Base-by-base conservation (phyloP, 2,329 filamentous ascomycete species). In the Shiraia bambusicola region DNA sequence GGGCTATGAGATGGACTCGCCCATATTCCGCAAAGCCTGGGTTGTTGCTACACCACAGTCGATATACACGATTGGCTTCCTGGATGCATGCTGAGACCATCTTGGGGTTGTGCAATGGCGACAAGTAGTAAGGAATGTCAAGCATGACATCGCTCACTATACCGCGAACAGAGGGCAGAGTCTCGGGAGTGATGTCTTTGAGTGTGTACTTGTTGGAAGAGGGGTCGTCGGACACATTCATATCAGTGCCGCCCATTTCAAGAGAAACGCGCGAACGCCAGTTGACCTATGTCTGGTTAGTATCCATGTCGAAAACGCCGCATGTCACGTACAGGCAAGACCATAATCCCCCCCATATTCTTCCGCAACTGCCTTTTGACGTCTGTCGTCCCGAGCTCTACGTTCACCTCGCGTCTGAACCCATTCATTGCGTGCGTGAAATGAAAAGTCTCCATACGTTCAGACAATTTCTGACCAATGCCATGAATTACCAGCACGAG, bases 91-190 rank as follows among this genome's bases (percentile, higher is more conserved):
- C 91, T 30, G 84, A 79, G 36, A 95, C 87, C 91, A 98, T 97
- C 67, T 90, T 95, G 3, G 85, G 81, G 60, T 97, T 95, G 70
- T 97, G 92, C 42, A 69, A 61, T 45, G 94, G 87, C 0, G 92
- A 97, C 71, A 98, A 84, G 71, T 97, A 98, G 65, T 95, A 97
- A 0, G 93, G 93, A 35, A 98, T 92, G 65, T 98, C 93, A 35
- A 97, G 85, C 89, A 98, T 96, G 56, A 98, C 89, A 66, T 98
- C 93, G 29, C 88, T 94, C 47, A 98, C 94, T 63, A 98, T 83
- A 61, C 87, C 88, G 32, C 93, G 84, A 7, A 98, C 86, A 1
- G 88, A 90, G 0, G 92, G 91, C 22, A 98, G 88, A 0, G 88
- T 93, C 29, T 84, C 81, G 1, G 90, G 91, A 4, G 95, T 95